These are phyloP conservation scores for Yamadazyma kanchanaburiensis DNA, from an alignment of 1,139 yeast genomes.

Conservation along the genomic window DNA sequence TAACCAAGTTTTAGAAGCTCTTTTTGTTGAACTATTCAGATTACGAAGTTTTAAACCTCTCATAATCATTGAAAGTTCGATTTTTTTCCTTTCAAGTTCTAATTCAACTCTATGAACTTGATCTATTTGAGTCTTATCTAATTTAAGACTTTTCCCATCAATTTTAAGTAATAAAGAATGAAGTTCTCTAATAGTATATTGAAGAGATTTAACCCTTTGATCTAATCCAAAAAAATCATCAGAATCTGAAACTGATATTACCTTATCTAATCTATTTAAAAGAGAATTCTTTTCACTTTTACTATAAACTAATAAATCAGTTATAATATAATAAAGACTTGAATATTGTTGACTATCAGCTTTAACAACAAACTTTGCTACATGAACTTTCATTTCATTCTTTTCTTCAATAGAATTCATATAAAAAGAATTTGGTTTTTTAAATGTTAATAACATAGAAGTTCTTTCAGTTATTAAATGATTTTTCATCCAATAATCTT, in stretches of 20 bases:
- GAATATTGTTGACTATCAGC: constrained; percentile 76
- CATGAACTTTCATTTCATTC: constrained; percentile 46
- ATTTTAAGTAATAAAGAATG: constrained; percentile 45
- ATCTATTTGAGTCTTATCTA: constrained; percentile 22
- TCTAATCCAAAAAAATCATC: constrained; percentile 59
- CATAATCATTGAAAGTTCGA: constrained; percentile 65
- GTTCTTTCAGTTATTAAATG: constrained; percentile 63
- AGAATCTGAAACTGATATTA: constrained; percentile 67
- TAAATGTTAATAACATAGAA: constrained; percentile 59
- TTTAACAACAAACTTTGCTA: constrained; percentile 66
- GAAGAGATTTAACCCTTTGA: constrained; percentile 51
- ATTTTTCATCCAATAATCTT: constrained; percentile 51
- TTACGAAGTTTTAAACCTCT: constrained; percentile 59
- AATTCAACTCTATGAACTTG: constrained; percentile 44
- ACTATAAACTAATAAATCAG: constrained; percentile 62
- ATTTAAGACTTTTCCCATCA: constrained; percentile 23
- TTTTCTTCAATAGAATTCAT: constrained; percentile 17
- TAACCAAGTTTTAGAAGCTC: constrained; percentile 30
- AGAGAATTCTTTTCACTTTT: constrained; percentile 60
- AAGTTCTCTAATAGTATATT: constrained; percentile 48
- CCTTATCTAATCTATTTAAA: constrained; percentile 59
- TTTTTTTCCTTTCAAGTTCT: constrained; percentile 52
- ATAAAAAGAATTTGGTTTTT: constrained; percentile 65
- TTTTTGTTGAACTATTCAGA: constrained; percentile 23
- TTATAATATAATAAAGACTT: constrained; percentile 59